Percentiles rank a stretch among this genome's conserved stretches.
Conservation (phyloP, 1,139 yeast genomes). For the Geotrichum australiense region DNA sequence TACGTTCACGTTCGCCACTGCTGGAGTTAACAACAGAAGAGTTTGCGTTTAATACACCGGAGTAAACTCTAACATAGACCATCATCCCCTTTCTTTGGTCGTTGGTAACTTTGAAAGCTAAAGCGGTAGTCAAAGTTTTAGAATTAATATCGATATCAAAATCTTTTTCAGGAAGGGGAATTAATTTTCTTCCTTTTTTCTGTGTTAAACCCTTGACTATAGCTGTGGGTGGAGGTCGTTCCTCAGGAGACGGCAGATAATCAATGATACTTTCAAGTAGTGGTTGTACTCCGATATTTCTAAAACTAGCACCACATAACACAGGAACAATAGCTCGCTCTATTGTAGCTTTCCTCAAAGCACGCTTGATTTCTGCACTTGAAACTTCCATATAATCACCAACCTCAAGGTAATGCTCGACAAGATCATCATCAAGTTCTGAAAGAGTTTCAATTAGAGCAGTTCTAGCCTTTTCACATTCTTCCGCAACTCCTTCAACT, state of each 20-base stretch:
- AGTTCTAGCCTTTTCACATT: conserved; percentile 55
- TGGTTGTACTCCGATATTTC: conserved; percentile 92
- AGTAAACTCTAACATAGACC: conserved; percentile 82
- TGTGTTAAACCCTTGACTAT: conserved; percentile 17
- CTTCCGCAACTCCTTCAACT: conserved; percentile 36
- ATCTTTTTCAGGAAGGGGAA: conserved; percentile 36
- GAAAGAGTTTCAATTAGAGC: conserved; percentile 78
- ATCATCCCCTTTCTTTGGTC: conserved; percentile 74
- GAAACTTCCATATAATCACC: conserved; percentile 58
- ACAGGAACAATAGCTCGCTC: conserved; percentile 62
- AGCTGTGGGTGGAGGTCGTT: conserved; percentile 51
- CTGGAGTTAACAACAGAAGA: conserved; percentile 60
- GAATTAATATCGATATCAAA: conserved; percentile 49
- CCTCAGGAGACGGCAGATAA: conserved; percentile 78
- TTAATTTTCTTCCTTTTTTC: conserved; percentile 25
- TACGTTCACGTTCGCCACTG: conserved; percentile 57
- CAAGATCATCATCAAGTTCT: conserved; percentile 68
- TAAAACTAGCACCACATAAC: conserved; percentile 87
- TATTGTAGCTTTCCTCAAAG: conserved; percentile 60
- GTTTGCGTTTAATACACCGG: conserved; percentile 64
- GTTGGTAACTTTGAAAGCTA: conserved; percentile 86
- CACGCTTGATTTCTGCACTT: conserved; percentile 41
- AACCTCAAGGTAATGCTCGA: conserved; percentile 58
- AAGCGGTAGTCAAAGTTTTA: conserved; percentile 59
- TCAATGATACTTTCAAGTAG: conserved; percentile 72